phyloP scores from a whole-genome alignment of 768 basidiomycete genomes.

The Crucibulum laeve region DNA sequence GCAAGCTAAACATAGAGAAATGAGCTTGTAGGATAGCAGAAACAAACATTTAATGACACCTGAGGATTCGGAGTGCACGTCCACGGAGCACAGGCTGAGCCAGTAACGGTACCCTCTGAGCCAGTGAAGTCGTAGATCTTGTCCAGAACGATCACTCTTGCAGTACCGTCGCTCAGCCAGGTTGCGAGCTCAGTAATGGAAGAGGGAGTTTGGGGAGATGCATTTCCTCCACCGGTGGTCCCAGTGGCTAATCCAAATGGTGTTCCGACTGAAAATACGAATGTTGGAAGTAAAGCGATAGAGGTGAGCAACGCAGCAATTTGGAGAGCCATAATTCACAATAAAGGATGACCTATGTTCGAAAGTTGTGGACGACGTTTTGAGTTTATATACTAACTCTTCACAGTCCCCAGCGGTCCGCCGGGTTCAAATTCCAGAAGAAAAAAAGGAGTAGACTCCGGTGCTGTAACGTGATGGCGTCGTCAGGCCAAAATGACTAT shows the following conservation, averaged over 20 bases:
- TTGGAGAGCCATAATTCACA: too few relatives aligned
- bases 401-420: too few relatives aligned
- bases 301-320: too few relatives aligned
- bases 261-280: constrained; percentile 7
- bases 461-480: too few relatives aligned
- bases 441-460: too few relatives aligned
- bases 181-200: constrained; percentile 16
- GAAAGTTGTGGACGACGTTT: too few relatives aligned
- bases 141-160: constrained; percentile 17
- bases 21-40: neutral
- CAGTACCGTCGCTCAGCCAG: constrained; percentile 18
- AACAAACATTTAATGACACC: constrained; percentile 1
- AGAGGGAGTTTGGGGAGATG: constrained; percentile 13
- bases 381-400: too few relatives aligned
- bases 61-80: constrained; percentile 19
- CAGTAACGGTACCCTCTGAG: constrained; percentile 14
- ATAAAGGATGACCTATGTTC: too few relatives aligned
- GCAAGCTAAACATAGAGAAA: constrained; percentile 1
- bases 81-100: constrained; percentile 16
- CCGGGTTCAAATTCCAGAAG: too few relatives aligned
- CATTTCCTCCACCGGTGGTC: constrained; percentile 18
- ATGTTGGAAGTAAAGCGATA: neutral
- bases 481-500: too few relatives aligned
- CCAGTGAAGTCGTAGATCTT: constrained; percentile 15
- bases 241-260: constrained; percentile 16